A percentile compares a stretch with the other conserved stretches of the same genome.
Conservation (phyloP, 1,284 basidiomycete species). For the Fomitiporia mediterranea region DNA sequence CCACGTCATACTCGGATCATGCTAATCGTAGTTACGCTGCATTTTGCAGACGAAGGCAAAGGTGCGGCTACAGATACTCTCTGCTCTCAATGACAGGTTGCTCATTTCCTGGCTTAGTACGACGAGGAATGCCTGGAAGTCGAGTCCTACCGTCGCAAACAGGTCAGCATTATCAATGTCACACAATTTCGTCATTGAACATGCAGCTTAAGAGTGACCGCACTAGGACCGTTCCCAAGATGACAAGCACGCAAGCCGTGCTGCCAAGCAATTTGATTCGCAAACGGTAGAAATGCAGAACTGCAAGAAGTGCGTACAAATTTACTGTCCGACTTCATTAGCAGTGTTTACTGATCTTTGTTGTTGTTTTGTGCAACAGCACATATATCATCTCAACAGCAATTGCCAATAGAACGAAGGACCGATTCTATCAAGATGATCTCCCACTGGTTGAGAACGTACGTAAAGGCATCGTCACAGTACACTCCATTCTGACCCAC, state of each 20-base stretch:
- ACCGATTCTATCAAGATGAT: slow-evolving; percentile 64
- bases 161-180: slow-evolving; percentile 40
- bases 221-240: slow-evolving; percentile 58
- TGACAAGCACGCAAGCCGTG: slow-evolving; percentile 71
- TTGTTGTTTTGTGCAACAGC: slow-evolving; percentile 33
- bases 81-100: slow-evolving; percentile 9
- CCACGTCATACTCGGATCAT: slow-evolving; percentile 4
- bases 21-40: slow-evolving; percentile 3
- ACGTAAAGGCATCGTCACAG: slow-evolving; percentile 29
- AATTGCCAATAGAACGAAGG: slow-evolving; percentile 63
- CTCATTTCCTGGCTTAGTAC: slow-evolving; percentile 44
- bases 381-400: slow-evolving; percentile 66
- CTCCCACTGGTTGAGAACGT: slow-evolving; percentile 70
- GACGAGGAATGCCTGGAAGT: slow-evolving; percentile 72
- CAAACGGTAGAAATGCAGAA: slow-evolving; percentile 73
- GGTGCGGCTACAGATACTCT: slow-evolving; percentile 33
- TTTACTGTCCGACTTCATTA: too few species aligned
- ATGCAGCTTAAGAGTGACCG: neutral
- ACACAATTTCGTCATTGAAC: slow-evolving; percentile 5
- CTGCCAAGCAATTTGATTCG: slow-evolving; percentile 66
- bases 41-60: slow-evolving; percentile 63
- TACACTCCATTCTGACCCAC: neutral
- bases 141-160: slow-evolving; percentile 68
- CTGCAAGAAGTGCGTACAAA: slow-evolving; percentile 72
- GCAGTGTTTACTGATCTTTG: slow-evolving; percentile 4